Base-by-base conservation (phyloP, 1,284 basidiomycete genomes). In the Mycena citricolor region DNA sequence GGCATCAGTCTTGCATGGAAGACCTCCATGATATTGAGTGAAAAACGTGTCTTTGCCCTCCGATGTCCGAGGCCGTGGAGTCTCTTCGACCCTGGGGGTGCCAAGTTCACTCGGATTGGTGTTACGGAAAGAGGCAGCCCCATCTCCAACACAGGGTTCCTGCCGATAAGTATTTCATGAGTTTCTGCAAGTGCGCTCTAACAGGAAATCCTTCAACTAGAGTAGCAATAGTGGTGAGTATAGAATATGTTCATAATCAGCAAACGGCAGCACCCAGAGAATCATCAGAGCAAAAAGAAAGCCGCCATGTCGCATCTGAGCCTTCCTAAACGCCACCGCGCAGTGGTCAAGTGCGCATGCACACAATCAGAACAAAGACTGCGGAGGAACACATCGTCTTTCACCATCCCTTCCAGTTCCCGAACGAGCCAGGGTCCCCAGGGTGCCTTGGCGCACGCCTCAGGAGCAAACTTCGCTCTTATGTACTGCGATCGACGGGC, bases 401-500 rank as follows among this genome's bases (percentile, higher is more conserved):
- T 20, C 30, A 45, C 29, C 45, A 66, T 43, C 17, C 30, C 14
- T 12, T 43, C 36, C 8, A 65, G 52, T 44, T 60, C 61, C 14
- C 39, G 55, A 23, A 57, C 34, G 8, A 67, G 43, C 59, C 61
- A 64, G 16, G 47, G 57, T 8, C 42, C 33, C 43, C 52, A 59
- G 1, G 58, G 54, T 12, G 58, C 52, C 7, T 44, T 39, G 12
- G 45, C 19, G n/a, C n/a, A n/a, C n/a, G n/a, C n/a, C 13, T 50
- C 46, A 3, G 56, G 52, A 8, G 51, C 30, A 17, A 65, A 41
- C 8, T 39, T 44, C 13, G 44, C 39, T 2, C 55, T 41, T 49
- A 58, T 62, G 38, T 58, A 52, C 34, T 41, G 11, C 7, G 37
- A 38, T 19, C 56, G 42, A 5, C 31, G 43, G 3, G 44, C 44